These are phyloP conservation scores for Marasmius oreades DNA, from an alignment of 1,284 basidiomycete species.

Conservation along the genomic window DNA sequence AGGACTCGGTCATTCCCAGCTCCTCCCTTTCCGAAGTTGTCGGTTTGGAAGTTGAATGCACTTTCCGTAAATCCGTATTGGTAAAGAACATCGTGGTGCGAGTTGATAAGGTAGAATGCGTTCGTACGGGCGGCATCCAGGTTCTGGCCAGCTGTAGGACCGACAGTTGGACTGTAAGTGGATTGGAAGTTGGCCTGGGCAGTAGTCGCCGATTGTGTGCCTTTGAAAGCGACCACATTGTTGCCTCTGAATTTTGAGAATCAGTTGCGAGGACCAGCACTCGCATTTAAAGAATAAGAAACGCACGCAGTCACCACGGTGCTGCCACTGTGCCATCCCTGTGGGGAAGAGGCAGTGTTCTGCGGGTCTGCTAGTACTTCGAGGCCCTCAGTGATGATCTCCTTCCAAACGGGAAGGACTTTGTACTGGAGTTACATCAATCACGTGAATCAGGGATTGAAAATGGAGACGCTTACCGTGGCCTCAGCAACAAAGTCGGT, in stretches of 20 bases:
- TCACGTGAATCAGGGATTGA: neutral
- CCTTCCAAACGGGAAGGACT: conserved; percentile 33
- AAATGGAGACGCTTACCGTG: conserved; percentile 29
- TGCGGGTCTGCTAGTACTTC: conserved; percentile 31
- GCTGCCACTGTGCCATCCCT: conserved; percentile 17
- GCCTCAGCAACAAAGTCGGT: conserved; percentile 50
- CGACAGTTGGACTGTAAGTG: conserved; percentile 25
- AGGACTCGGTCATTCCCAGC: conserved; percentile 41
- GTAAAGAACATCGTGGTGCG: conserved; percentile 48
- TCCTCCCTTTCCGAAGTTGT: conserved; percentile 11
- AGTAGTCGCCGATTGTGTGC: conserved; percentile 20
- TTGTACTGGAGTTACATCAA: conserved; percentile 23
- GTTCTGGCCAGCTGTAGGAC: conserved; percentile 27
- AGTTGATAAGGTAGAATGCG: conserved; percentile 49
- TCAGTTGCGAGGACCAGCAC: too few species aligned
- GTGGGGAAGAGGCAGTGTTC: conserved; percentile 22
- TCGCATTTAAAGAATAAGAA: neutral
- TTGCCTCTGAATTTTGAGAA: conserved; percentile 23
- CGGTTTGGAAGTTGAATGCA: conserved; percentile 10
- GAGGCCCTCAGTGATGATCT: conserved; percentile 29
- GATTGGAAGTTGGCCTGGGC: conserved; percentile 30
- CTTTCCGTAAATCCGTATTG: conserved; percentile 24
- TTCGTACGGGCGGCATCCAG: conserved; percentile 46
- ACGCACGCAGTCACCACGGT: conserved; percentile 20
- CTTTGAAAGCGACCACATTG: conserved; percentile 34